A percentile compares a stretch with the other conserved stretches of the same genome.
These are phyloP conservation scores for Fusarium coffeatum DNA, from an alignment of 2,329 filamentous ascomycete genomes.

Conservation along the genomic window DNA sequence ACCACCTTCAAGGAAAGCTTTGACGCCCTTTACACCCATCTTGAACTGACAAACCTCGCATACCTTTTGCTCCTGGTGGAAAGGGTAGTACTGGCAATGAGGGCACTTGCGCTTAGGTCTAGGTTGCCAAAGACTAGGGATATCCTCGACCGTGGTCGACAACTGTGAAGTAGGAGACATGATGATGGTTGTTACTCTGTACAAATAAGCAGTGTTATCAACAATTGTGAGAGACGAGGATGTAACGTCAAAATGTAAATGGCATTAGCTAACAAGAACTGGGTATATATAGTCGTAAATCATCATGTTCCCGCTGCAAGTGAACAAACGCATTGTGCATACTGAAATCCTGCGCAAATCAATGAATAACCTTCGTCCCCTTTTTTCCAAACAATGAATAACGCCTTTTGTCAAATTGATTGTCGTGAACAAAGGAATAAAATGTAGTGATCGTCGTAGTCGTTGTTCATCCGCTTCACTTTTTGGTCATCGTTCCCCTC, in stretches of 20 bases:
- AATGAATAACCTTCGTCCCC: constrained; percentile 16
- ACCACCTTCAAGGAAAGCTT: neutral
- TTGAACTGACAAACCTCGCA: constrained; percentile 19
- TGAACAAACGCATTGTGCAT: constrained; percentile 33
- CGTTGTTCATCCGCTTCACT: constrained; percentile 9
- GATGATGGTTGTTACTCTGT: neutral
- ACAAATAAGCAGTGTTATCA: neutral
- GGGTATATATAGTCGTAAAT: constrained; percentile 42
- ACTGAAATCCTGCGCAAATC: constrained; percentile 20
- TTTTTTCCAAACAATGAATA: neutral
- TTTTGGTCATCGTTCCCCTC: neutral
- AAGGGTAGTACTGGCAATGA: constrained; percentile 27
- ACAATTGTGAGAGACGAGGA: neutral
- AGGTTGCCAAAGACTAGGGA: neutral
- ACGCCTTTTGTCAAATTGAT: neutral
- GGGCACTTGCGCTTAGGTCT: constrained; percentile 4
- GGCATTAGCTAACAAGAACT: constrained; percentile 30
- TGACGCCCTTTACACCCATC: neutral
- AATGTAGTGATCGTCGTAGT: constrained; percentile 21
- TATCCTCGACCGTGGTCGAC: neutral
- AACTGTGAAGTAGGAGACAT: neutral
- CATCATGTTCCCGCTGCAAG: constrained; percentile 29
- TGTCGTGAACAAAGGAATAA: constrained; percentile 36
- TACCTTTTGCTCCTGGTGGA: neutral
- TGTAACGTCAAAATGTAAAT: constrained; percentile 1